Evolutionary conservation across 148 eudicot genomes (phyloP).

Genomic region (Arbutus unedo): DNA sequence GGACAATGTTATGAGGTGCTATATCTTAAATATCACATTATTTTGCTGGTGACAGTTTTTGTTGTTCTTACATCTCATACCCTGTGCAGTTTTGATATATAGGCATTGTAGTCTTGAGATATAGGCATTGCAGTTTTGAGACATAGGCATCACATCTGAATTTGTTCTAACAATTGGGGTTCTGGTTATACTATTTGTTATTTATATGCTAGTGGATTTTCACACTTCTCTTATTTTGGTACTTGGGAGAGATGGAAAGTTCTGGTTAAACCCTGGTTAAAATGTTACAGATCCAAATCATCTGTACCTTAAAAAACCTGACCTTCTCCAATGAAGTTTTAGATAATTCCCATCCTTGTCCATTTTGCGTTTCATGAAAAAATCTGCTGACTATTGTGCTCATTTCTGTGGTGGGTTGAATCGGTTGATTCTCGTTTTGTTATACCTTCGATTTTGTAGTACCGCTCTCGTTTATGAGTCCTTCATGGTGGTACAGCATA

Average conservation of each 20-base stretch:
- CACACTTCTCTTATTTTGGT: neutral
- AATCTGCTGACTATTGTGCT: too few species aligned
- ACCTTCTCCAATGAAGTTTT: neutral
- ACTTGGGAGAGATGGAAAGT: neutral
- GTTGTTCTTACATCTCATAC: neutral
- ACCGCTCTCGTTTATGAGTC: too few species aligned
- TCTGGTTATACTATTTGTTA: neutral
- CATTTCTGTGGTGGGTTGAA: too few species aligned
- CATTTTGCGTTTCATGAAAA: too few species aligned
- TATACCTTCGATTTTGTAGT: too few species aligned
- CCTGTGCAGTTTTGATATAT: neutral
- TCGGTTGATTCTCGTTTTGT: too few species aligned
- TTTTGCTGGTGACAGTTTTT: neutral
- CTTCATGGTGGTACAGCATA: too few species aligned
- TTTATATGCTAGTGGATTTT: neutral
- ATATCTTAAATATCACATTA: constrained; percentile 10
- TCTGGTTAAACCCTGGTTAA: neutral
- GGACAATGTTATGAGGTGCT: constrained; percentile 83
- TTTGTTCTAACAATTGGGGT: neutral
- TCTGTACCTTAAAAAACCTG: neutral
- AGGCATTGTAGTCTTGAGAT: neutral
- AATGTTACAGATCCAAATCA: neutral
- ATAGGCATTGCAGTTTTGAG: neutral
- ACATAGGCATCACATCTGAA: neutral
- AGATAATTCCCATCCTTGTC: neutral